phyloP scores from a whole-genome alignment of 2,329 filamentous ascomycete genomes.

The Alternaria ventricosa region DNA sequence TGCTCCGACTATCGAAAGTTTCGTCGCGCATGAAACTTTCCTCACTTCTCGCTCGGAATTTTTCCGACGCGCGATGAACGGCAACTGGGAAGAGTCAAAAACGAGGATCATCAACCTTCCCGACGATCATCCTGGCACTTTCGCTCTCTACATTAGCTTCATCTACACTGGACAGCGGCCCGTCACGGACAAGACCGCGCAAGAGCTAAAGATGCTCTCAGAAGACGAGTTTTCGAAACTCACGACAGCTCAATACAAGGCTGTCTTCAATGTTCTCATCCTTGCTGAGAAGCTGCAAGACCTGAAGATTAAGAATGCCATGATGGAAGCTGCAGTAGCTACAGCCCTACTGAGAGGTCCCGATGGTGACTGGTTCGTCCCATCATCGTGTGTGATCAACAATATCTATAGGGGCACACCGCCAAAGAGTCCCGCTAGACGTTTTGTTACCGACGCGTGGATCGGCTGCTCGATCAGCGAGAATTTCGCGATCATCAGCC shows the following conservation, averaged over 20 bases:
- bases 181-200: not conserved
- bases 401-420: not conserved
- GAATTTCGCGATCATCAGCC: not conserved
- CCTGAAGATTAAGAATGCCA: not conserved
- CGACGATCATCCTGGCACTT: constrained; percentile 10
- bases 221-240: no score
- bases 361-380: no score
- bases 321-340: not conserved
- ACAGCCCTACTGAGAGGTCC: not conserved
- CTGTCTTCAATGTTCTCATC: not conserved
- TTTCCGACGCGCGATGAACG: constrained; percentile 21
- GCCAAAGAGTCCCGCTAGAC: not conserved
- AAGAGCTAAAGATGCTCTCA: not conserved
- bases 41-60: constrained; percentile 18
- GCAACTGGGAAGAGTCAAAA: constrained; percentile 16
- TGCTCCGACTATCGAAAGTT: not conserved
- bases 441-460: not conserved
- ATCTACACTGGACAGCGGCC: constrained; percentile 12
- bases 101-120: constrained; percentile 7
- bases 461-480: not conserved
- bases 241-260: not conserved
- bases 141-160: constrained; percentile 17
- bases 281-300: not conserved
- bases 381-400: no score
- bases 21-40: constrained; percentile 16